Evolutionary conservation across 495 filamentous ascomycete genomes (phyloP), one percentile per base, ranked within the genome.

Genomic region (Echria macrotheca): DNA sequence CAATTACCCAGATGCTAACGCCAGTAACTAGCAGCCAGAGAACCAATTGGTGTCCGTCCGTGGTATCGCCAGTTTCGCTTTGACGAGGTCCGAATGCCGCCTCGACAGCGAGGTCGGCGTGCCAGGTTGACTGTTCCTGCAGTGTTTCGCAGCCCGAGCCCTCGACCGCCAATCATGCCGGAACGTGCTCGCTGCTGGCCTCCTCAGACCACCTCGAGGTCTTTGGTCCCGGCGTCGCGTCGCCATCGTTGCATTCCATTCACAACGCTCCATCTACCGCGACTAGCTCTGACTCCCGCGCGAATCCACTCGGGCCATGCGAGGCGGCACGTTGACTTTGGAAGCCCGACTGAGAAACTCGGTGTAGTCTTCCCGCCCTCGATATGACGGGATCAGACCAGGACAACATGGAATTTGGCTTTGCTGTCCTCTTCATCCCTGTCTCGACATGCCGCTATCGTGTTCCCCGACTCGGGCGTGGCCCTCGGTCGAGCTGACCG

Each of bases 121-220:
- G 29, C 44, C 49, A 48, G 25, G 24, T 22, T 15, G 14, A 39
- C 25, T 17, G 22, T 52, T 37, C 41, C 50, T 60, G 51, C 57
- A 51, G 38, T 32, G 15, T 39, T 48, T 53, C 32, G 52, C 48
- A 40, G 50, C 51, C 55, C 49, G 37, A 47, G 36, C 43, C 23
- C 32, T 9, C 43, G 44, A 58, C 47, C 54, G 32, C 64, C 64
- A 67, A 64, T 64, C 64, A 67, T 54, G 31, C 57, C 12, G 38
- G 32, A 67, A 67, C 64, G 64, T 67, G 64, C 59, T 55, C 57
- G 44, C 8, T 21, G 18, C 3, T n/a, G 11, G 14, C 2, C 6
- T 24, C 52, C 44, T 49, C 58, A 54, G 50, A 48, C 54, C 46
- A 26, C 49, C 49, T 19, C 15, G 21, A 8, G n/a, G 22, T 8